Base-by-base conservation (phyloP, 805 yeast species). In the Suhomyces prunicola region DNA sequence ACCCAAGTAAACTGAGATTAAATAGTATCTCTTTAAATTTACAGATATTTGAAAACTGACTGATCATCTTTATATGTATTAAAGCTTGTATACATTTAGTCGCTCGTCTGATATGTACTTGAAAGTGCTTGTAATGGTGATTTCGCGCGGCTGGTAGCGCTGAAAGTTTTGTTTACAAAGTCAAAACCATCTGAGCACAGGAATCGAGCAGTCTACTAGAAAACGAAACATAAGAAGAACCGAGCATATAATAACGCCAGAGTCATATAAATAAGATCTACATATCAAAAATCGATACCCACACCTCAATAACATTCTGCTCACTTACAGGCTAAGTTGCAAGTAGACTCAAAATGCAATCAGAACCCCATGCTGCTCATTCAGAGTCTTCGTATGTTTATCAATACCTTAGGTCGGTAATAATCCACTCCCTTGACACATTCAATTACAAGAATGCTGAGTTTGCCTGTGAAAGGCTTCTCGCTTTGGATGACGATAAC, bases 381-480 rank as follows among this genome's bases (percentile, higher is more conserved):
- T 36, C 58, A 44, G 65, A 64, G 50, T 47, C 56, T 29, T 50
- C 58, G n/a, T 60, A 62, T 51, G 59, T 64, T 10, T 66, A 64
- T 48, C 79, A 74, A 54, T 72, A 82, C 54, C 77, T 85, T 45
- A 74, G 87, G 51, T 78, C 86, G 9, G 70, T 80, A 2, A 77
- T 87, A n/a, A 72, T 88, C 66, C 87, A 89, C 61, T 80, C 87
- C 10, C 68, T 90, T 40, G 96, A 90, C 60, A 81, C 82, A 54
- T 90, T 85, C 63, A 78, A 88, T 55, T 71, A 81, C 45, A 71
- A 76, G 12, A 87, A 92, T 26, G 97, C 98, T 1, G 91, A 86
- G 63, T 90, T 94, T 70, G 85, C 93, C 4, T 83, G 91, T 15
- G 98, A 94, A 66, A 76, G 96, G 57, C 73, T 90, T 22, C 69